These are phyloP conservation scores for Podaxis sp. DNA, from an alignment of 768 basidiomycete species.

Conservation along the genomic window DNA sequence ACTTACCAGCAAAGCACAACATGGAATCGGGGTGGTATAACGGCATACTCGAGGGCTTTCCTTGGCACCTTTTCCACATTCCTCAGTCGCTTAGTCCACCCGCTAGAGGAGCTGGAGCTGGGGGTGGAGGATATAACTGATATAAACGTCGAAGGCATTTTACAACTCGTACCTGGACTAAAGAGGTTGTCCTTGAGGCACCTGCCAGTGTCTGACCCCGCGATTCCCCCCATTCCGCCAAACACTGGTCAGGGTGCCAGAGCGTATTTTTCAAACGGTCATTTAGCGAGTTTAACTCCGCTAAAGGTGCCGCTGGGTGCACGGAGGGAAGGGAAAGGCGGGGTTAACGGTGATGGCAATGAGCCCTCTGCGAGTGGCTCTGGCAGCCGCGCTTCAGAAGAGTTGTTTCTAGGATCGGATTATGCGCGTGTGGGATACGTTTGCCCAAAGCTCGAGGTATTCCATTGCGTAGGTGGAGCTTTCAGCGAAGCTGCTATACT, in stretches of 20 bases:
- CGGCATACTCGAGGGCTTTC: not conserved
- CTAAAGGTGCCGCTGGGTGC: too few relatives aligned
- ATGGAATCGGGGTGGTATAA: not conserved
- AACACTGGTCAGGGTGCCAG: too few relatives aligned
- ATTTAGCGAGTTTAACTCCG: not conserved
- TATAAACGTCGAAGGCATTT: not conserved
- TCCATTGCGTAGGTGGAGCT: not conserved
- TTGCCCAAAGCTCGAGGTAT: constrained; percentile 6
- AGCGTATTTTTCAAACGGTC: not conserved
- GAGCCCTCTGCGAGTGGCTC: too few relatives aligned
- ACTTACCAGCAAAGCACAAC: not conserved
- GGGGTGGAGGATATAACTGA: too few relatives aligned
- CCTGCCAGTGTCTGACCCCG: too few relatives aligned
- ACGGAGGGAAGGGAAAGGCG: not conserved
- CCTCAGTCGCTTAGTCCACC: not conserved
- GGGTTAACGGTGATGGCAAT: too few relatives aligned
- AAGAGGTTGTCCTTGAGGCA: not conserved
- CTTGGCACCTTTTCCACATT: not conserved
- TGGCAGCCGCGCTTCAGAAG: not conserved
- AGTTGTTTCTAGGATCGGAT: too few relatives aligned
- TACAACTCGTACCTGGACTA: not conserved
- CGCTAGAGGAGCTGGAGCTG: constrained; percentile 5
- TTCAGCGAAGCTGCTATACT: not conserved
- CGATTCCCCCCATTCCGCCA: too few relatives aligned
- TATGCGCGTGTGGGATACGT: not conserved